Conservation (phyloP, 768 basidiomycete genomes). For the Clavulina sp. region DNA sequence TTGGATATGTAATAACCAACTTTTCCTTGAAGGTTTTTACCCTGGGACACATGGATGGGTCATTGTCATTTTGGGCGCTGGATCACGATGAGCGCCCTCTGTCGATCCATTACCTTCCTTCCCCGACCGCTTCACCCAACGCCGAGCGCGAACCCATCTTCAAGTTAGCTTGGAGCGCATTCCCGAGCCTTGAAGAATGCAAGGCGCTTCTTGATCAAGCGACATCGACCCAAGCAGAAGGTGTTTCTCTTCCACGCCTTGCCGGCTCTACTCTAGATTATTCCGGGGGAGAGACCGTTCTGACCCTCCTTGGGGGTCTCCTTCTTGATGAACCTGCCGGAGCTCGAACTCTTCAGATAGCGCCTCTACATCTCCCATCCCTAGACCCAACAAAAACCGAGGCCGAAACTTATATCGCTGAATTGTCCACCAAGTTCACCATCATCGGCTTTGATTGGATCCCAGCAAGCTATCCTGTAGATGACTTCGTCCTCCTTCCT, state of each 20-base stretch:
- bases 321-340: slow-evolving; percentile 36
- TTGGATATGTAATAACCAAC: neutral
- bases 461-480: slow-evolving; percentile 28
- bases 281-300: slow-evolving; percentile 49
- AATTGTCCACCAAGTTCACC: slow-evolving; percentile 5
- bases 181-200: slow-evolving; percentile 39
- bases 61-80: slow-evolving; percentile 65
- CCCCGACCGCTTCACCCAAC: no score
- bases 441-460: slow-evolving; percentile 23
- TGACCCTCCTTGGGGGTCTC: slow-evolving; percentile 66
- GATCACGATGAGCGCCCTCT: slow-evolving; percentile 64
- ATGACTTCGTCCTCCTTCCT: slow-evolving; percentile 70
- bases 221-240: slow-evolving; percentile 1
- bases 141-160: slow-evolving; percentile 53
- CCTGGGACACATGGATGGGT: slow-evolving; percentile 68
- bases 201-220: neutral
- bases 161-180: slow-evolving; percentile 72
- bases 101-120: slow-evolving; percentile 39
- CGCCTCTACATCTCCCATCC: slow-evolving; percentile 36
- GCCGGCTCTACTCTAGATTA: slow-evolving; percentile 20
- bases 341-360: slow-evolving; percentile 50
- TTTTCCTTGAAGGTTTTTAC: slow-evolving; percentile 33
- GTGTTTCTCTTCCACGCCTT: slow-evolving; percentile 8
- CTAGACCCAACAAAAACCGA: slow-evolving; percentile 23
- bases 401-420: neutral